A percentile compares a stretch with the other conserved stretches of the same genome.
Conservation (phyloP, 2,329 filamentous ascomycete genomes). For the Claviceps digitariae region DNA sequence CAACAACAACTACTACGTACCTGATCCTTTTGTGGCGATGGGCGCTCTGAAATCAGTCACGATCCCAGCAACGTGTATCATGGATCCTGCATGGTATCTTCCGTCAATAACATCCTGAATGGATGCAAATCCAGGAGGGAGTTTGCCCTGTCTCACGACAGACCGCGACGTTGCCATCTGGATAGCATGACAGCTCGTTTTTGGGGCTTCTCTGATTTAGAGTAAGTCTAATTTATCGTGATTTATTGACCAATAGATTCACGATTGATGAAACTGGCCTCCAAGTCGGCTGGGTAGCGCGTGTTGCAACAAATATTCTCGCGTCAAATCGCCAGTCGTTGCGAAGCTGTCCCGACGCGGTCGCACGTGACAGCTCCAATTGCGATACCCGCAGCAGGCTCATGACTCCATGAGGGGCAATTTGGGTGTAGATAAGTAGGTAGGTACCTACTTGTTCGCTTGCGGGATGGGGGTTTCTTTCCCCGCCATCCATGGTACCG, state of each 20-base stretch:
- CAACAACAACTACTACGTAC: conserved; percentile 22
- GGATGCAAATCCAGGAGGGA: conserved; percentile 14
- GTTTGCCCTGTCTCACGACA: conserved; percentile 1
- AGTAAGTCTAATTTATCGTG: neutral
- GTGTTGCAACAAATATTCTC: neutral
- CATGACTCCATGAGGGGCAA: neutral
- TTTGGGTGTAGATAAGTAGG: too few relatives aligned
- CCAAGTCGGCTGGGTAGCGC: neutral
- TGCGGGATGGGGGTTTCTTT: neutral
- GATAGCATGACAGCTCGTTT: neutral
- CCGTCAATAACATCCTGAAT: conserved; percentile 31
- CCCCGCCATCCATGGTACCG: neutral
- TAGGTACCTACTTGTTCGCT: neutral
- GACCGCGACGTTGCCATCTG: conserved; percentile 5
- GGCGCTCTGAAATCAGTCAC: conserved; percentile 51
- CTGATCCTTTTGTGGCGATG: conserved; percentile 33
- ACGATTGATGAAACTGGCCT: neutral
- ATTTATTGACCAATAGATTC: neutral
- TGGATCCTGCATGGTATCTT: conserved; percentile 12
- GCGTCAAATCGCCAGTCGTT: neutral
- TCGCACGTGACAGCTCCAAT: conserved; percentile 1
- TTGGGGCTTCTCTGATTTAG: neutral
- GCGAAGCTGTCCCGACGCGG: neutral
- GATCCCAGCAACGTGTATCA: conserved; percentile 54
- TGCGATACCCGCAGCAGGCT: neutral